phyloP scores from a whole-genome alignment of 2,329 filamentous ascomycete genomes.

The Aciculosporium take region DNA sequence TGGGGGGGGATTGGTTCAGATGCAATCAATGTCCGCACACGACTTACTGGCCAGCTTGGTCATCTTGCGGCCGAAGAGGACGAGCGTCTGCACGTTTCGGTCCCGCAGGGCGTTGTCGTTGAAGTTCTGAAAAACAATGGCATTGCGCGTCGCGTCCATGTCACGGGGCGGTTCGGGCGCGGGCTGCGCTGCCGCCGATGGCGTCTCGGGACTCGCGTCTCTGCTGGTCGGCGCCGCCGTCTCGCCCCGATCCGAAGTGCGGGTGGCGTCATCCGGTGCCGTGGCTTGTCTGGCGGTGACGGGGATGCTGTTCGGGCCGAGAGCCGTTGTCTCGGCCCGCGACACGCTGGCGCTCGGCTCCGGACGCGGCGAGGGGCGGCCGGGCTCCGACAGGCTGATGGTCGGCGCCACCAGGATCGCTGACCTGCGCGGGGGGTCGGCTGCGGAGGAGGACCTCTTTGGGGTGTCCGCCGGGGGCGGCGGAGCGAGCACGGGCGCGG shows the following conservation, averaged over 20 bases:
- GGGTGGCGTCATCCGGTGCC: constrained; percentile 6
- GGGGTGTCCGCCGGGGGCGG: constrained; percentile 18
- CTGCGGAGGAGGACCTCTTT: constrained; percentile 13
- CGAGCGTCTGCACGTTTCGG: constrained; percentile 41
- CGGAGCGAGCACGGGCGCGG: constrained; percentile 23
- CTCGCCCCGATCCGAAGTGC: constrained; percentile 4
- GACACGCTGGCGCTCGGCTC: too few relatives aligned
- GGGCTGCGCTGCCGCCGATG: constrained; percentile 6
- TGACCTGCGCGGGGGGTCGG: constrained; percentile 26
- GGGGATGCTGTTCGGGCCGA: too few relatives aligned
- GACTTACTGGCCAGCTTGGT: constrained; percentile 38
- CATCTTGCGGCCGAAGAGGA: constrained; percentile 47
- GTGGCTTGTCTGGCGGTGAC: background rate
- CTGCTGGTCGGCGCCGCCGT: constrained; percentile 8
- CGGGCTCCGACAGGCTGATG: constrained; percentile 1
- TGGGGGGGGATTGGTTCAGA: too few relatives aligned
- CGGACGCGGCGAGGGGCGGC: background rate
- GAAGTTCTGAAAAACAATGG: constrained; percentile 47
- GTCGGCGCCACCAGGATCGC: constrained; percentile 30
- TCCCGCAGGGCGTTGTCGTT: constrained; percentile 41
- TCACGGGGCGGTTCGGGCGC: constrained; percentile 8
- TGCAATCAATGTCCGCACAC: too few relatives aligned
- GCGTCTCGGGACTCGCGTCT: constrained; percentile 9
- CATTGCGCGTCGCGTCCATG: constrained; percentile 25
- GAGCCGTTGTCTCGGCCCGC: background rate